Base-by-base conservation (phyloP, 2,329 filamentous ascomycete species). In the Corinectria fuckeliana region DNA sequence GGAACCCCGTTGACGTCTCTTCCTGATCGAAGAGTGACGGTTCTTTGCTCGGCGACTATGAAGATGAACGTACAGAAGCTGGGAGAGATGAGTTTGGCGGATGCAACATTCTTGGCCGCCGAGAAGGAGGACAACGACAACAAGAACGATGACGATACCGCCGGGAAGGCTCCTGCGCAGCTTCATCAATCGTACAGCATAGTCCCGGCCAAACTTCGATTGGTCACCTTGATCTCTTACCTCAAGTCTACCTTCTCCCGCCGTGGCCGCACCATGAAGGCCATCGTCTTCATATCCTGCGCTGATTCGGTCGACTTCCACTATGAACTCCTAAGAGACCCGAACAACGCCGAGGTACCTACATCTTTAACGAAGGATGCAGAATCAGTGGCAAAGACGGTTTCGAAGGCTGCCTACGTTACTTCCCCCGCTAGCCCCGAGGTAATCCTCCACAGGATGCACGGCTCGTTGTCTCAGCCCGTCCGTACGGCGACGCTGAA, bases 221-320 rank as follows among this genome's bases (percentile, higher is more conserved):
- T 99, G 3, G 94, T 99, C 3, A 93, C 94, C 0, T 83, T 99
- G 18, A 88, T 93, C 23, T 90, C 92, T 1, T 85, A 93, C 28
- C 81, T 99, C 57, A 96, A 94, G 73, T 88, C 92, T 16, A 88
- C 93, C 0, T 98, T 99, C 75, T 89, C 92, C 57, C 86, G 93
- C 16, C 91, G 91, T 75, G 94, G 93, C 0, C 92, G 92, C 1
- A 91, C 96, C 16, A 97, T 96, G 91, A 98, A 99, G 76, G 91
- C 91, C 20, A 97, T 99, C 61, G 84, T 99, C 32, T 99, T 99
- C 78, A 91, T 99, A 48, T 97, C 94, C 10, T 99, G 95, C 71
- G 93, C 95, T 18, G 95, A 99, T 74, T 95, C 92, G 1, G 95
- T 98, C 59, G 93, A 99, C 74, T 99, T 97, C 70, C 94, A 98